Conservation (phyloP, 169 alveolate species). For the Eimeria tenella region DNA sequence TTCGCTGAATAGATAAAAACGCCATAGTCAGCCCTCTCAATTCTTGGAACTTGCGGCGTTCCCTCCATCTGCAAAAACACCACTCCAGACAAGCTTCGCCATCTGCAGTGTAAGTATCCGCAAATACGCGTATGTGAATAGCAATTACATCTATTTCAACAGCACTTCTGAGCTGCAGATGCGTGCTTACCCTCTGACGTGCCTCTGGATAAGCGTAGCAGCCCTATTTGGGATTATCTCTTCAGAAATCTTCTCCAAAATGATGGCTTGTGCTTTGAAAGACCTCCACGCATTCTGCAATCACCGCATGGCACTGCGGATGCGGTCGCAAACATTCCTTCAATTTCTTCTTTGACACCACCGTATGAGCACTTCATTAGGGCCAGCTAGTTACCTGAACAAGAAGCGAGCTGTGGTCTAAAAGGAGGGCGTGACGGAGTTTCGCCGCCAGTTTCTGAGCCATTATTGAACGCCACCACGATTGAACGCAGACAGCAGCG, state of each 20-base stretch:
- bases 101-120: no score
- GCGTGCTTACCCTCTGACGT: slow-evolving; percentile 75
- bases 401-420: slow-evolving; percentile 60
- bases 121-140: neutral
- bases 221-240: slow-evolving; percentile 70
- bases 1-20: slow-evolving; percentile 83
- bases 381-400: slow-evolving; percentile 57
- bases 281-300: slow-evolving; percentile 77
- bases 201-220: slow-evolving; percentile 74
- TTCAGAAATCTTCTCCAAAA: slow-evolving; percentile 57
- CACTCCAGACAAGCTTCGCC: no score
- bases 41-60: slow-evolving; percentile 72
- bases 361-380: neutral
- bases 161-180: slow-evolving; percentile 26
- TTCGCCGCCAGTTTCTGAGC: slow-evolving; percentile 69
- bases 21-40: slow-evolving; percentile 82
- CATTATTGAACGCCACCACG: slow-evolving; percentile 85
- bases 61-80: slow-evolving; percentile 73
- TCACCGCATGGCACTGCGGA: neutral
- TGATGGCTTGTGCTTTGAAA: slow-evolving; percentile 70
- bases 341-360: neutral
- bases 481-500: slow-evolving; percentile 85
- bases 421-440: slow-evolving; percentile 51
- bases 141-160: neutral
- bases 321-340: neutral